Evolutionary conservation across 768 basidiomycete species (phyloP).

Genomic region (Naganishia antarctica): DNA sequence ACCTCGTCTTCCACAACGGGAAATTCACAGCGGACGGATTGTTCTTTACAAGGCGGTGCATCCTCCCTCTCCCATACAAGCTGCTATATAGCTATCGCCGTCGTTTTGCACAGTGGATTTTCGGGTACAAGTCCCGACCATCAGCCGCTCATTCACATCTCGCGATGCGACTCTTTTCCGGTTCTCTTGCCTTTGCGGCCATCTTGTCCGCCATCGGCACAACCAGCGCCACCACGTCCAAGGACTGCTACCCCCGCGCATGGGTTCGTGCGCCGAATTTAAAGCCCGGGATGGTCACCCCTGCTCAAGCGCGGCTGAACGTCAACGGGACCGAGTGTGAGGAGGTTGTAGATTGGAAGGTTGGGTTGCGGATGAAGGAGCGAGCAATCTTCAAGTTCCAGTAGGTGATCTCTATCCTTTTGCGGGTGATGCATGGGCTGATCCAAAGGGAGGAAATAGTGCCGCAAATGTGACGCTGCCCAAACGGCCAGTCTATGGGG

Average conservation of each 20-base stretch:
- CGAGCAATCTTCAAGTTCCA: conserved; percentile 33
- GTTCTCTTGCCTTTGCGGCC: no score
- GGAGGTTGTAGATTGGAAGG: conserved; percentile 32
- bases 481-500: background rate
- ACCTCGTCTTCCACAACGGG: no score
- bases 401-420: conserved; percentile 22
- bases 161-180: no score
- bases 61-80: no score
- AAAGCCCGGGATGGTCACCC: conserved; percentile 15
- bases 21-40: no score
- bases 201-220: no score
- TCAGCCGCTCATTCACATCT: no score
- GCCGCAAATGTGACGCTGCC: conserved; percentile 16
- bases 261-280: conserved; percentile 37
- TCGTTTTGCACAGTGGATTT: no score
- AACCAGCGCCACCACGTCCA: no score
- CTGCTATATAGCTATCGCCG: no score
- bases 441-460: background rate
- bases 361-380: conserved; percentile 36
- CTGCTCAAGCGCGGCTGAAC: conserved; percentile 33
- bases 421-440: background rate
- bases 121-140: no score
- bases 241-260: conserved; percentile 29
- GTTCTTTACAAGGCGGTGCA: no score
- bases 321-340: conserved; percentile 31